Percentiles rank a stretch among this genome's conserved stretches.
Conservation (phyloP, 257 asterid species). For the Nicotiana knightiana region DNA sequence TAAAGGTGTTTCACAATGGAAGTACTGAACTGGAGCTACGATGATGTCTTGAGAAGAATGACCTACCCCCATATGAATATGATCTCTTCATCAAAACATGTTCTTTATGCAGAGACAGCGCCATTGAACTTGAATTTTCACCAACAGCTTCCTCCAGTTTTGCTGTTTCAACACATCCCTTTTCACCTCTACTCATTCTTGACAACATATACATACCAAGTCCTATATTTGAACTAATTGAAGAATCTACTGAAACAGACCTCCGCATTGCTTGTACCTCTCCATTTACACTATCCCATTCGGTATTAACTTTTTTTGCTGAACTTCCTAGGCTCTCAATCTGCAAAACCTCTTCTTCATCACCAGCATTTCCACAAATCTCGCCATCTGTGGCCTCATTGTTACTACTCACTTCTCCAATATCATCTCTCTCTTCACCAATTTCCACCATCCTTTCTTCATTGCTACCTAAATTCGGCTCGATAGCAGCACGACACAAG, state of each 20-base stretch:
- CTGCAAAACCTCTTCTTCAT: background rate
- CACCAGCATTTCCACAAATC: constrained; percentile 1
- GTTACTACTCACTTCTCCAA: background rate
- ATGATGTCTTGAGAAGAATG: constrained; percentile 19
- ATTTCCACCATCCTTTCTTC: background rate
- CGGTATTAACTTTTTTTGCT: background rate
- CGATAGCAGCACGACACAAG: constrained; percentile 27
- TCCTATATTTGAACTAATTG: background rate
- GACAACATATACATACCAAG: background rate
- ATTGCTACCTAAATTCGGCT: background rate
- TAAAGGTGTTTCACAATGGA: constrained; percentile 2
- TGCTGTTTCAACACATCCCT: background rate
- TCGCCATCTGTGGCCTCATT: background rate
- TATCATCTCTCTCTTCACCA: background rate
- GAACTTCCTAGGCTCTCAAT: background rate
- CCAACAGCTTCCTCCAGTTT: background rate
- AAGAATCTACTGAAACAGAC: constrained; percentile 25
- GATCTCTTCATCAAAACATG: constrained; percentile 28
- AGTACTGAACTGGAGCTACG: constrained; percentile 12
- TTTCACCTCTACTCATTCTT: background rate
- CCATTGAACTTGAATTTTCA: background rate
- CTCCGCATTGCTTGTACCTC: constrained; percentile 14
- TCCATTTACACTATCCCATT: background rate
- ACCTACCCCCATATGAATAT: constrained; percentile 18
- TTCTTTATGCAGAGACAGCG: constrained; percentile 6